Evolutionary conservation across 306 rosid genomes (phyloP), one percentile per base, ranked within the genome.

Genomic region (Rosa lucieae): DNA sequence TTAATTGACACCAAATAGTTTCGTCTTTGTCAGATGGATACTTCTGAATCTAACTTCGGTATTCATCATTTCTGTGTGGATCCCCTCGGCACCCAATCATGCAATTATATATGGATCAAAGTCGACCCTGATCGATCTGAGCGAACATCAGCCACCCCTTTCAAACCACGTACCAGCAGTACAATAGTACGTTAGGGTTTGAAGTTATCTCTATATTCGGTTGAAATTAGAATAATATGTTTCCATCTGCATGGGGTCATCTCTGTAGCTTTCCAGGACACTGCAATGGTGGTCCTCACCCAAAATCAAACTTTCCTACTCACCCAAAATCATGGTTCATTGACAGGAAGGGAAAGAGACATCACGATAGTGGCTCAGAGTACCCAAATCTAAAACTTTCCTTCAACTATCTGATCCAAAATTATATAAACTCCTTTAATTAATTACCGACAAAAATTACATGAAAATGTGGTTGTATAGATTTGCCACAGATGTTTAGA

Each of bases 11-110:
- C 72, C 49, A 67, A 65, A 65, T 65, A 5, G 72, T 67, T 1
- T 67, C 40, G 72, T 67, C 72, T 18, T 67, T 39, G 29, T 67
- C 72, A 67, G 72, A 67, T 40, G 3, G 72, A 67, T 67, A 67
- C 72, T 39, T 67, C 49, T 40, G 49, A 67, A 40, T 67, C 49
- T 67, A 37, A 67, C 48, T 43, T 39, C 26, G 29, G 26, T 8
- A 15, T 40, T n/a, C 72, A 40, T 67, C 32, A 67, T 17, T 14
- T 18, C n/a, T 40, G 70, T 14, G 72, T 67, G 49, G 72, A 67
- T 21, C 32, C 72, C 72, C 2, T 9, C n/a, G 4, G 48, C 32
- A 66, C 20, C 70, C 70, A 67, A 67, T 67, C 72, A 67, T 67
- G 21, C 72, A 67, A 8, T 67, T 67, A 14, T 67, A 11, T 20